Percentiles rank a stretch among this genome's conserved stretches.
Evolutionary conservation across 345 rosid species (phyloP).

Genomic region (Luvunga scandens): DNA sequence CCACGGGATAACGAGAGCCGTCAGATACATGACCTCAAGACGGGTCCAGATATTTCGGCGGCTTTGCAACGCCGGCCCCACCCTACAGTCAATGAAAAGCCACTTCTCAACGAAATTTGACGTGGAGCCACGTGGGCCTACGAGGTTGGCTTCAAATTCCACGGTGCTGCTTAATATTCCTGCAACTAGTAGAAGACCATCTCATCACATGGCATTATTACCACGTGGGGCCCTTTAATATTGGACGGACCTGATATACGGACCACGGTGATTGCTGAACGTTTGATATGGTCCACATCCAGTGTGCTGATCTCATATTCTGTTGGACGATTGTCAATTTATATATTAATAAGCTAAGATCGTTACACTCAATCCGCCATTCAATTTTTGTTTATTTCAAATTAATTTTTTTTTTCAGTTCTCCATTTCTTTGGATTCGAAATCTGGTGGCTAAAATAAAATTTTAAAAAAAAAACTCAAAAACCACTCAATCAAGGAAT

Average conservation of each 20-base stretch:
- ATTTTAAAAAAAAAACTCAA: too few relatives aligned
- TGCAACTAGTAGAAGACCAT: too few relatives aligned
- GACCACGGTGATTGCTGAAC: too few relatives aligned
- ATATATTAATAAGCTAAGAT: background rate
- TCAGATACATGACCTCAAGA: background rate
- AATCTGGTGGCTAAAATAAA: too few relatives aligned
- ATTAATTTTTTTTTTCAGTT: accelerated
- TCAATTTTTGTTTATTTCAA: background rate
- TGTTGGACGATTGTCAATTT: background rate
- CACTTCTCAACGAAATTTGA: background rate
- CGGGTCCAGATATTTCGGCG: background rate
- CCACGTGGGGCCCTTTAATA: background rate
- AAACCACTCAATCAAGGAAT: too few relatives aligned
- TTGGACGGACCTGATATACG: too few relatives aligned
- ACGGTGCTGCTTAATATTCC: too few relatives aligned
- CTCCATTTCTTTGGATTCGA: too few relatives aligned
- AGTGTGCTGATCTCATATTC: too few relatives aligned
- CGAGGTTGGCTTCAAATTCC: background rate
- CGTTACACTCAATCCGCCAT: background rate
- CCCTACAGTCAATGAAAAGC: too few relatives aligned
- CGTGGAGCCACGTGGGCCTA: constrained; percentile 20
- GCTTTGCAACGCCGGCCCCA: background rate
- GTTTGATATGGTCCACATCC: too few relatives aligned
- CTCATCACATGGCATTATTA: background rate
- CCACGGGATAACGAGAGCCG: background rate